A percentile compares a stretch with the other conserved stretches of the same genome.
Evolutionary conservation across 2,329 filamentous ascomycete species (phyloP).

Genomic region (Cercospora zeina): DNA sequence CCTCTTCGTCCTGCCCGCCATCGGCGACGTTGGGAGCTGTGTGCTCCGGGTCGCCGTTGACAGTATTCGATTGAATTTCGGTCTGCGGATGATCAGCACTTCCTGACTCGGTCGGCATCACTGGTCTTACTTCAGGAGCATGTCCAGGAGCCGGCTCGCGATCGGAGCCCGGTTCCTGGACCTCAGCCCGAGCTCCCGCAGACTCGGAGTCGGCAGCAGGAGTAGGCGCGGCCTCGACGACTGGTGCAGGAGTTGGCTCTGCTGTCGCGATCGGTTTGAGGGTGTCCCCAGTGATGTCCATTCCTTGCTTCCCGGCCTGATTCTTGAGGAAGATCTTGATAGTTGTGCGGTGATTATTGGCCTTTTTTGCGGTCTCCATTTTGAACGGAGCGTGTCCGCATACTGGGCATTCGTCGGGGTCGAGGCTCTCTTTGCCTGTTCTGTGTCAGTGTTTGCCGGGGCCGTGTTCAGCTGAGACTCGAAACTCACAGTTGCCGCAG

Average conservation of each 20-base stretch:
- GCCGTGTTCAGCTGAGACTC: constrained; percentile 23
- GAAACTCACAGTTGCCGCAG: constrained; percentile 76
- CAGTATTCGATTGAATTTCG: neutral
- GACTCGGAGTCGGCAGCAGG: constrained; percentile 19
- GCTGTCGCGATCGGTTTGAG: constrained; percentile 27
- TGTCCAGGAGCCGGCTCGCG: constrained; percentile 13
- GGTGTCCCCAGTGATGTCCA: constrained; percentile 27
- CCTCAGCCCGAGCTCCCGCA: constrained; percentile 16
- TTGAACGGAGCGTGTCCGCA: constrained; percentile 91
- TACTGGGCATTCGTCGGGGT: constrained; percentile 65
- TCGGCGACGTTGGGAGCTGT: constrained; percentile 17
- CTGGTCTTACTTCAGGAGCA: constrained; percentile 20
- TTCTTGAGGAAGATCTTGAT: constrained; percentile 88
- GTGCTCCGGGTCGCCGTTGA: constrained; percentile 16
- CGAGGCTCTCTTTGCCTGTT: constrained; percentile 70
- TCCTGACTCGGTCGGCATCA: neutral
- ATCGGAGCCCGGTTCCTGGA: constrained; percentile 10
- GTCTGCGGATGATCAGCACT: constrained; percentile 5
- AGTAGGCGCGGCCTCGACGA: constrained; percentile 11
- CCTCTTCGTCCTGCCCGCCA: constrained; percentile 28
- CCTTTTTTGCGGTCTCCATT: constrained; percentile 79
- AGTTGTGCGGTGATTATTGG: constrained; percentile 89
- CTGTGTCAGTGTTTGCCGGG: constrained; percentile 4
- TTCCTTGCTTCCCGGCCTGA: constrained; percentile 67
- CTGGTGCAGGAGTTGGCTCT: constrained; percentile 13